Evolutionary conservation across 768 basidiomycete genomes (phyloP).

Genomic region (Lactifluus piperatus): DNA sequence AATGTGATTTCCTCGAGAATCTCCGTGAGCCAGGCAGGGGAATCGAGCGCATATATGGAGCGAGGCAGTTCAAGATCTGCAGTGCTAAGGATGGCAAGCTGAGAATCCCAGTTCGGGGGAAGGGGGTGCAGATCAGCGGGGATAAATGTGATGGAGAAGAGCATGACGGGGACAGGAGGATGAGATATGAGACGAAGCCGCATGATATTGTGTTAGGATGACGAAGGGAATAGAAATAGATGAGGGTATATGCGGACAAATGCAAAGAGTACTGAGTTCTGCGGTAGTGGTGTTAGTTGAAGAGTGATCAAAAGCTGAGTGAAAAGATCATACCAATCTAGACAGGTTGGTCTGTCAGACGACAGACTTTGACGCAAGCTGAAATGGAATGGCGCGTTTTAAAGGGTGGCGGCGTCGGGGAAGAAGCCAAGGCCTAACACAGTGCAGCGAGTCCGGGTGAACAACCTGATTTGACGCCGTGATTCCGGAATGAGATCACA

Average conservation of each 20-base stretch:
- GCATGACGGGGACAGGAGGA: constrained; percentile 41
- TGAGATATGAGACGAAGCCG: constrained; percentile 45
- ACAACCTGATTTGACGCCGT: not conserved
- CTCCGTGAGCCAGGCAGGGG: constrained; percentile 45
- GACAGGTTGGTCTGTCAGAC: not conserved
- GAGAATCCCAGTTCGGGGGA: constrained; percentile 46
- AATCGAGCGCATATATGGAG: constrained; percentile 50
- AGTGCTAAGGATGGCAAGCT: constrained; percentile 41
- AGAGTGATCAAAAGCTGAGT: not conserved
- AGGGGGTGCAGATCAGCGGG: constrained; percentile 32
- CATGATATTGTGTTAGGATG: constrained; percentile 32
- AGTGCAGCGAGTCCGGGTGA: not conserved
- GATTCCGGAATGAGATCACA: not conserved
- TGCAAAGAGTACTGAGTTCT: constrained; percentile 2
- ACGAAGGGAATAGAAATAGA: constrained; percentile 1
- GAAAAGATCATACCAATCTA: constrained; percentile 7
- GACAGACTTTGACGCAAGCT: not conserved
- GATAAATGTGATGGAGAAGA: constrained; percentile 50
- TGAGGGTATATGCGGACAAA: constrained; percentile 16
- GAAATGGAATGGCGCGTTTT: not conserved
- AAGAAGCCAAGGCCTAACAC: not conserved
- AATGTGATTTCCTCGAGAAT: constrained; percentile 54
- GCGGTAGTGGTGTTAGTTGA: too few species aligned
- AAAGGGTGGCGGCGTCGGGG: not conserved
- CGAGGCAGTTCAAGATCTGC: constrained; percentile 47